A percentile compares a stretch with the other conserved stretches of the same genome.
phyloP scores from a whole-genome alignment of 306 rosid genomes.

The Mucuna pruriens region DNA sequence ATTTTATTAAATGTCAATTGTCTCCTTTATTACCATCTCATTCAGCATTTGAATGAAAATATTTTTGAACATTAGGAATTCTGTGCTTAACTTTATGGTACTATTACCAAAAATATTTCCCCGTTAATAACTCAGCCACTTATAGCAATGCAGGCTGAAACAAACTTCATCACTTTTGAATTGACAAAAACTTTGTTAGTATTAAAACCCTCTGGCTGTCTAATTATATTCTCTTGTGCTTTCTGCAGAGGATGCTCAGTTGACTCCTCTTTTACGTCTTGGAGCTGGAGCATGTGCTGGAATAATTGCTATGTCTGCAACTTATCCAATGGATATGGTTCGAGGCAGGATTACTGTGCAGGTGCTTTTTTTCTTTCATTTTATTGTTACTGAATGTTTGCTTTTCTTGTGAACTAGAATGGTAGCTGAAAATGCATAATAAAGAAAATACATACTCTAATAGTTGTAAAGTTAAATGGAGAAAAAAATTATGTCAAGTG shows the following conservation, averaged over 20 bases:
- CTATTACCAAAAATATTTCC: not conserved
- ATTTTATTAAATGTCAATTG: not conserved
- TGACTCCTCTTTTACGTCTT: constrained; percentile 90
- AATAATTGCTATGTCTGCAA: constrained; percentile 99
- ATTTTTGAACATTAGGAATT: not conserved
- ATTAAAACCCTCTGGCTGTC: not conserved
- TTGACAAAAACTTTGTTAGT: not conserved
- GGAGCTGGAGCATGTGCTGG: constrained; percentile 99
- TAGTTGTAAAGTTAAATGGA: constrained; percentile 24
- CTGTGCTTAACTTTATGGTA: not conserved
- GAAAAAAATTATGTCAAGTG: not conserved
- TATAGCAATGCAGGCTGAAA: constrained; percentile 5
- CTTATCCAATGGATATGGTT: constrained; percentile 99
- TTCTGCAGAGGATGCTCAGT: constrained; percentile 90
- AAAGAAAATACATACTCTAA: not conserved
- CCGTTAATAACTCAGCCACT: not conserved
- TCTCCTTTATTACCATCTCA: not conserved
- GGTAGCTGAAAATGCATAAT: constrained; percentile 4
- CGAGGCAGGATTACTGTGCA: constrained; percentile 98
- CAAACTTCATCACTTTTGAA: not conserved
- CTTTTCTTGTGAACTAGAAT: constrained; percentile 6
- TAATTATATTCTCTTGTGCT: constrained; percentile 29
- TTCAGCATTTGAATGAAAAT: not conserved
- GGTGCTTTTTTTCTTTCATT: constrained; percentile 52
- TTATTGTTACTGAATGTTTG: constrained; percentile 22